Evolutionary conservation across 441 rosid species (phyloP).

Genomic region (Croton laevigatus): DNA sequence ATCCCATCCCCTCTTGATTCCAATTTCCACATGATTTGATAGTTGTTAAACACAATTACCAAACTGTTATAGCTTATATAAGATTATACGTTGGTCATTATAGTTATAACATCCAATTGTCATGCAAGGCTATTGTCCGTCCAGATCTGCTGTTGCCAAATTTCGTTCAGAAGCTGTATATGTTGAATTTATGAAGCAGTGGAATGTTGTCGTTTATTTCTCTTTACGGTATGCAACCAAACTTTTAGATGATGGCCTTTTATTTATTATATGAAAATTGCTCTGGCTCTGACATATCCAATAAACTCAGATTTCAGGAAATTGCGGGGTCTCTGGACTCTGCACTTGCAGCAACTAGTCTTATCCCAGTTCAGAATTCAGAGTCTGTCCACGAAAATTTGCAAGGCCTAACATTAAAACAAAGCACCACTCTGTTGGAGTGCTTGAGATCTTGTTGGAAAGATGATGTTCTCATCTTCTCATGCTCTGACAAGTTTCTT

Average conservation of each 20-base stretch:
- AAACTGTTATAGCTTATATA: conserved; percentile 10
- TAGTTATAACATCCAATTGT: conserved; percentile 44
- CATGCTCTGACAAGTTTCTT: conserved; percentile 95
- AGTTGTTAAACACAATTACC: not conserved
- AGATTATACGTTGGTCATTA: conserved; percentile 28
- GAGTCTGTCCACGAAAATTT: conserved; percentile 40
- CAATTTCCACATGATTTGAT: conserved; percentile 11
- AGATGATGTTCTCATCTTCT: conserved; percentile 84
- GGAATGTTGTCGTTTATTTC: conserved; percentile 95
- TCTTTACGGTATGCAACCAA: conserved; percentile 67
- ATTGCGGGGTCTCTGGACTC: conserved; percentile 92
- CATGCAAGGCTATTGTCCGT: conserved; percentile 91
- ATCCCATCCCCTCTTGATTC: not conserved
- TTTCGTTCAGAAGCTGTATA: conserved; percentile 72
- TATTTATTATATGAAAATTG: conserved; percentile 10
- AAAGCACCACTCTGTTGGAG: conserved; percentile 76
- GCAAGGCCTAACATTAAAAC: conserved; percentile 54
- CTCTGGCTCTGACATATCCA: conserved; percentile 16
- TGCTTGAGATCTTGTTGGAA: conserved; percentile 88
- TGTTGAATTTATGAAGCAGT: conserved; percentile 87
- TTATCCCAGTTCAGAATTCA: conserved; percentile 54
- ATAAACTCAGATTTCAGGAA: conserved; percentile 82
- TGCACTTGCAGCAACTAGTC: conserved; percentile 58
- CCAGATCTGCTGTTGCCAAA: conserved; percentile 84
- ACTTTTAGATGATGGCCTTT: conserved; percentile 16